Percentiles rank a stretch among this genome's conserved stretches.
Evolutionary conservation across 345 rosid genomes (phyloP).

Genomic region (Stellera chamaejasme): DNA sequence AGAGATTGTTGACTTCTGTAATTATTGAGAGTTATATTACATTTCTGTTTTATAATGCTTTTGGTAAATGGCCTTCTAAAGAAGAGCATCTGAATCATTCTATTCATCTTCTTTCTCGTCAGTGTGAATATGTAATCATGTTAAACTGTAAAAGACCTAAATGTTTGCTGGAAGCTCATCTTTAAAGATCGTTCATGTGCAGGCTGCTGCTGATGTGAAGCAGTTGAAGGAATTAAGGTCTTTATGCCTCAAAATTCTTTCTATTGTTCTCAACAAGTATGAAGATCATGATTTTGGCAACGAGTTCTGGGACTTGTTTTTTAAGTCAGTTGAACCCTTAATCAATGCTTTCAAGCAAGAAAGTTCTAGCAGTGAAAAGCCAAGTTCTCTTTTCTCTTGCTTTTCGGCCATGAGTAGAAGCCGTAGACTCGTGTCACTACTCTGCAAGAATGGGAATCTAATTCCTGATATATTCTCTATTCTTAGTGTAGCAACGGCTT

Average conservation of each 20-base stretch:
- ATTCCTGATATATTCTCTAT: slow-evolving; percentile 78
- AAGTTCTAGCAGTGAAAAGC: slow-evolving; percentile 92
- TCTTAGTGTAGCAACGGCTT: slow-evolving; percentile 53
- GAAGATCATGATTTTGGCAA: slow-evolving; percentile 67
- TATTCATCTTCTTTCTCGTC: neutral
- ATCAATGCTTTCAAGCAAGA: slow-evolving; percentile 73
- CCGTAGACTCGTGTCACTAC: slow-evolving; percentile 44
- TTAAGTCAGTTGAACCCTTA: slow-evolving; percentile 59
- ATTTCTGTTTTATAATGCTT: slow-evolving; percentile 1
- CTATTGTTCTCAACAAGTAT: slow-evolving; percentile 62
- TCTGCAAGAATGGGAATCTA: slow-evolving; percentile 59
- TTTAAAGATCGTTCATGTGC: slow-evolving; percentile 17
- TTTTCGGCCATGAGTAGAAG: slow-evolving; percentile 91
- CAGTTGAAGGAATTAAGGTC: slow-evolving; percentile 80
- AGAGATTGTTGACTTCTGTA: too few species aligned
- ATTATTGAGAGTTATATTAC: neutral
- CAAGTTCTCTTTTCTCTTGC: slow-evolving; percentile 84
- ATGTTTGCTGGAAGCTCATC: too few species aligned
- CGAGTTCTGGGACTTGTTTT: slow-evolving; percentile 86
- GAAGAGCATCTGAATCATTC: too few species aligned
- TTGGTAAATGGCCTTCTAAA: neutral
- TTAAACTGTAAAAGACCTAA: neutral
- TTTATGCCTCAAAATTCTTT: slow-evolving; percentile 63
- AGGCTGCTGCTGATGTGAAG: slow-evolving; percentile 42
- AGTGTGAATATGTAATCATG: neutral